phyloP scores from a whole-genome alignment of 208 protist species.

The Leishmania aethiopica region DNA sequence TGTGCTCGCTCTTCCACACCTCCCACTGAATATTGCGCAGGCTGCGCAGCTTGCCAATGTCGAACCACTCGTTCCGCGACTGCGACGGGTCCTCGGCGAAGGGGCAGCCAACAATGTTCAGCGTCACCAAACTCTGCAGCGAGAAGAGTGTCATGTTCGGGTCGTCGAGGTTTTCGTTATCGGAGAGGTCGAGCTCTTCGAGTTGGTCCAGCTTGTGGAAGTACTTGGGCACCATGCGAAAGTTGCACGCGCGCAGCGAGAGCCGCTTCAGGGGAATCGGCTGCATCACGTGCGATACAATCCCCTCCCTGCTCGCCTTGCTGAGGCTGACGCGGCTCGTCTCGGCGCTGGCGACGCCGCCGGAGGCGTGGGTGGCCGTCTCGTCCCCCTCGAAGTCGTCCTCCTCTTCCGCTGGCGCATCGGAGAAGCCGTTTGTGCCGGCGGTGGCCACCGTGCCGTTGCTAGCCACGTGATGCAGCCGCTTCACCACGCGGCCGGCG shows the following conservation, averaged over 20 bases:
- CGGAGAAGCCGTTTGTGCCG: constrained; percentile 20
- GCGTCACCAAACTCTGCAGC: constrained; percentile 65
- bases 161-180: constrained; percentile 82
- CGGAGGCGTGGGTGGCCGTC: constrained; percentile 31
- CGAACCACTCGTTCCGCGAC: constrained; percentile 86
- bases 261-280: constrained; percentile 73
- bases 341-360: constrained; percentile 21
- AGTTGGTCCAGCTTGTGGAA: constrained; percentile 85
- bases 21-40: constrained; percentile 85
- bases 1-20: constrained; percentile 73
- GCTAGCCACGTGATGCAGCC: constrained; percentile 38
- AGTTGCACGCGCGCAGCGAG: constrained; percentile 67
- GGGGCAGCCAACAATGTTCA: constrained; percentile 86
- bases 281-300: constrained; percentile 59
- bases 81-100: constrained; percentile 68
- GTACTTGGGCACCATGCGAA: constrained; percentile 85
- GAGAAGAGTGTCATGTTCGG: constrained; percentile 90
- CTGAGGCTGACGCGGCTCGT: constrained; percentile 68
- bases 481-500: constrained; percentile 71
- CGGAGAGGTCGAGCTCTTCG: constrained; percentile 84
- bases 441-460: constrained; percentile 22
- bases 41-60: constrained; percentile 75
- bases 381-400: constrained; percentile 42
- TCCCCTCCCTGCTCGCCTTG: constrained; percentile 70
- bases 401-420: constrained; percentile 11